Base-by-base conservation (phyloP, 345 rosid genomes). In the Kernera saxatilis region DNA sequence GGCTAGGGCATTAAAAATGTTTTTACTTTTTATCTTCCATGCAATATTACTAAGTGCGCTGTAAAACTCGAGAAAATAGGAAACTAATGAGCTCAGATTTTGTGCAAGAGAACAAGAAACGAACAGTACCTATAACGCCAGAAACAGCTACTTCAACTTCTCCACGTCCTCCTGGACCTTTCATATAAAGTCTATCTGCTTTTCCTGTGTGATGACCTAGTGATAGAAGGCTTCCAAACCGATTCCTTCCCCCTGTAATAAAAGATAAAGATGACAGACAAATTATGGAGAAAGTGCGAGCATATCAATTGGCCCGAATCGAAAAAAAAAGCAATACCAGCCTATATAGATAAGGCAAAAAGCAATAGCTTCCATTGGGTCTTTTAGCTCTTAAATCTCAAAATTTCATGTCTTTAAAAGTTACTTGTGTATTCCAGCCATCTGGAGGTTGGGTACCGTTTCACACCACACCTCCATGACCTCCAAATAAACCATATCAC, bases 131-230 rank as follows among this genome's bases (percentile, higher is more conserved):
- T 33, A 84, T 77, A 78, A 95, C 91, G 59, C 98, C 92, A 80
- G 99, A 85, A 73, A 95, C 98, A 62, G 99, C 96, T 35, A 88
- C 98, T 84, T 95, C 98, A 61, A 95, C 99, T 81, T 92, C 97
- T 70, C 99, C 99, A 64, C 91, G 89, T 74, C 99, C 99, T 78
- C 97, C 98, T 21, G 97, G 99, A 70, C 98, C 99, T 72, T 77
- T 92, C 99, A 95, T 95, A 82, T 82, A 92, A 30, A 92, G 86
- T 65, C 87, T 80, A 74, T 92, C 98, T 40, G 96, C 78, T 88
- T 95, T 92, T 26, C 90, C 87, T 49, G 85, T 73, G 66, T 88
- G 80, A 55, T 85, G 85, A 39, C 93, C 92, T 6, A 88, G 79
- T 32, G 90, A 85, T 74, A 91, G 84, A 63, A 95, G 84, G 67